Conservation (phyloP, 148 eudicot genomes). For the Persicaria maculosa region DNA sequence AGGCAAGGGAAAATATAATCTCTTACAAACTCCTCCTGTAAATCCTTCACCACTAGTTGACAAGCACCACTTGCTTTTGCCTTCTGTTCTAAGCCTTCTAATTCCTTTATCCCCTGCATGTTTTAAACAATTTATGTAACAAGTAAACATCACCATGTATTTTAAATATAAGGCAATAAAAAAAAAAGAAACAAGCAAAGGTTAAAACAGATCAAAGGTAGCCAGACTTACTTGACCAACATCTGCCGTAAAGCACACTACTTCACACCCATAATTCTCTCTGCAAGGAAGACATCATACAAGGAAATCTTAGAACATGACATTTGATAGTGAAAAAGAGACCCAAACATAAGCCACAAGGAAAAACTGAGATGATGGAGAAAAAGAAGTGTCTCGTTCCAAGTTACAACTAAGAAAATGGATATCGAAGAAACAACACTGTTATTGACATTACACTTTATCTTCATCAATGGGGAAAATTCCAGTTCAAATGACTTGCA, state of each 20-base stretch:
- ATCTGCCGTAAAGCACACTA: constrained; percentile 98
- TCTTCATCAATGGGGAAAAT: no score
- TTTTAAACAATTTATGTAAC: neutral
- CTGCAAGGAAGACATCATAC: constrained; percentile 32
- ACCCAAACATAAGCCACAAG: neutral
- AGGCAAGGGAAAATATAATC: constrained; percentile 89
- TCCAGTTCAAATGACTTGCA: no score
- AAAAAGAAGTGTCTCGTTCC: neutral
- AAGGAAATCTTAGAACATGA: neutral
- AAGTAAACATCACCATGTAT: constrained; percentile 3
- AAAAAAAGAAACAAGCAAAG: neutral
- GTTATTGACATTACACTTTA: no score
- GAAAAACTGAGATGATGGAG: no score
- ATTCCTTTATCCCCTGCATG: constrained; percentile 61
- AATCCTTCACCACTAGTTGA: constrained; percentile 92
- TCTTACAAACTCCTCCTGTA: constrained; percentile 88
- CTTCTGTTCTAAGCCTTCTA: constrained; percentile 86
- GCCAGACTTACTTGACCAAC: constrained; percentile 78
- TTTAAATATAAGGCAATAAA: neutral
- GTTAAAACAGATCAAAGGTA: neutral
- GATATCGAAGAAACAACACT: neutral
- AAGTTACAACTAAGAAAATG: neutral
- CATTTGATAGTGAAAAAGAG: neutral
- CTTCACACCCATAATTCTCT: constrained; percentile 99
- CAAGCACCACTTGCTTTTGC: constrained; percentile 99